Evolutionary conservation across 306 rosid genomes (phyloP), one percentile per base, ranked within the genome.

Genomic region (Prunus davidiana): DNA sequence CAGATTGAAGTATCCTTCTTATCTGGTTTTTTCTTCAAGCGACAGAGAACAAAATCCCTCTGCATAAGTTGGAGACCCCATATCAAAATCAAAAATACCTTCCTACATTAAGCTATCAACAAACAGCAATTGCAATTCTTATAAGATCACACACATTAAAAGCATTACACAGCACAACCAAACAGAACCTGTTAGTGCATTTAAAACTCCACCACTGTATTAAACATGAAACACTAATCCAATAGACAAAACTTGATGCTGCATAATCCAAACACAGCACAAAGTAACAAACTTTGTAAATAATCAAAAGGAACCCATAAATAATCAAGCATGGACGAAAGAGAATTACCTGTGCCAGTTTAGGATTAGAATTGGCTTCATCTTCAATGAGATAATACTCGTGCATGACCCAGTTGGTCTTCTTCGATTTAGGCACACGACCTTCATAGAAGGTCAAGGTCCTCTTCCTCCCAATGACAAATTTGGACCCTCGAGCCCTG

Each of bases 331-430:
- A 52, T 16, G n/a, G 2, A 62, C 5, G 49, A 24, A 10, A 18
- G 13, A 34, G 58, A 52, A 13, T 69, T 11, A 63, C 67, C 67
- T 63, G 45, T 14, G 20, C 45, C 67, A 63, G 34, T 8, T 5
- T 4, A 60, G 6, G 68, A 58, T 24, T 41, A 54, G 51, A 22
- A 50, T 25, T 63, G n/a, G 2, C 41, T 19, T 34, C n/a, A 27
- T 78, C 78, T 13, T 63, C 67, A 30, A 3, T 9, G 22, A 18
- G 69, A 55, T 83, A 80, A 60, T 89, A 87, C 64, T 89, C 93
- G 66, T 91, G 97, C n/a, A 87, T 84, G 19, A 89, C 85, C 91
- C 91, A 89, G 1, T 80, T 67, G 79, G 86, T 81, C 76, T 50
- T 76, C 6, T 15, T 54, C 61, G 69, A 13, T 9, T 73, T 79